Conservation (phyloP, 75 land plant genomes). For the Gnetum montanum region DNA sequence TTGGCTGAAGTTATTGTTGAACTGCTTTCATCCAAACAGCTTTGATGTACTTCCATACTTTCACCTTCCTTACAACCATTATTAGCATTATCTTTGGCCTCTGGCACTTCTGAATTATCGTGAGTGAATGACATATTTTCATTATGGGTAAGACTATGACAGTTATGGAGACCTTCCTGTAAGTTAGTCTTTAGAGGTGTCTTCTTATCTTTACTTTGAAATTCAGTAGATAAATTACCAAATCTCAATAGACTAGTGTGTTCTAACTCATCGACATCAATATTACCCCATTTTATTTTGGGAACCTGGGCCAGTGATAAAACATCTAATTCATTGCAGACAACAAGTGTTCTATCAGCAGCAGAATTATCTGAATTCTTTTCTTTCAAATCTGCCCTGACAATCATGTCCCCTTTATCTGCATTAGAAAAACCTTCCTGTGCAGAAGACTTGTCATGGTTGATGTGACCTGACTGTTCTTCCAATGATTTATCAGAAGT, state of each 20-base stretch:
- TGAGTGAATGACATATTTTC: background rate
- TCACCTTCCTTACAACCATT: background rate
- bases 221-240: background rate
- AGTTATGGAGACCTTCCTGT: too few relatives aligned
- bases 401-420: background rate
- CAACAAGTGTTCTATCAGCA: background rate
- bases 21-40: background rate
- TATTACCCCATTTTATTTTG: constrained; percentile 74
- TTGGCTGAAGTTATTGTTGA: background rate
- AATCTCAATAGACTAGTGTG: background rate
- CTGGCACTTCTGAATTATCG: constrained; percentile 2
- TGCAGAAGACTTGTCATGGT: background rate
- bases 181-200: too few relatives aligned
- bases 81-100: constrained; percentile 2
- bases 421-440: too few relatives aligned
- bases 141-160: background rate
- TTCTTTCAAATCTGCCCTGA: background rate
- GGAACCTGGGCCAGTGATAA: constrained; percentile 15
- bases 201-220: background rate
- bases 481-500: background rate
- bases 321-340: background rate
- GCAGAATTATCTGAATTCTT: background rate
- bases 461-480: too few relatives aligned
- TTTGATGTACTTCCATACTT: background rate
- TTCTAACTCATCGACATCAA: constrained; percentile 42